These are phyloP conservation scores for Polyporus tsugae DNA, from an alignment of 1,284 basidiomycete species.

Conservation along the genomic window DNA sequence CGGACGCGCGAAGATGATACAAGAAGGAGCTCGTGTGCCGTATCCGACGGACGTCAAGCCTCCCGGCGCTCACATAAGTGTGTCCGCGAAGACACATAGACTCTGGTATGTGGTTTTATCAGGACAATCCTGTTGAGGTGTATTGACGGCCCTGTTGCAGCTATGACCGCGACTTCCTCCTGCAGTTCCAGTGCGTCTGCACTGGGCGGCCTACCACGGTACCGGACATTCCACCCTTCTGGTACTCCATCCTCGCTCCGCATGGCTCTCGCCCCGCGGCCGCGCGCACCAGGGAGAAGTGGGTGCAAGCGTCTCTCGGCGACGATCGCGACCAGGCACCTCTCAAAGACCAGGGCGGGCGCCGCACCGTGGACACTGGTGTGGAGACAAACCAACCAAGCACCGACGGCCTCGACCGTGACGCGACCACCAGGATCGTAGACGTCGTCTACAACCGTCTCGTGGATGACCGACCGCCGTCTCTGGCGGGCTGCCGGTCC, in stretches of 20 bases:
- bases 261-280: background rate
- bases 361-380: background rate
- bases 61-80: background rate
- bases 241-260: background rate
- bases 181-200: constrained; percentile 13
- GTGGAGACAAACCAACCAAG: constrained; percentile 5
- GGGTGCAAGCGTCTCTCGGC: background rate
- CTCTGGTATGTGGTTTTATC: background rate
- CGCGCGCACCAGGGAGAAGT: background rate
- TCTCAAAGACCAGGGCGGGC: background rate
- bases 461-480: background rate
- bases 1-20: background rate
- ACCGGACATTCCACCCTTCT: constrained; percentile 2
- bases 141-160: background rate
- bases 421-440: background rate
- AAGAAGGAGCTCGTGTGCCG: background rate
- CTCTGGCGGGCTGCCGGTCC: background rate
- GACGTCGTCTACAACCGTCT: background rate
- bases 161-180: constrained; percentile 19
- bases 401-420: background rate
- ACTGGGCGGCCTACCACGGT: constrained; percentile 1
- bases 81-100: background rate
- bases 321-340: background rate
- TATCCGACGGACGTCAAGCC: constrained; percentile 8
- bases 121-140: background rate